Conservation (phyloP, 805 yeast species). For the Teunomyces kruisii region DNA sequence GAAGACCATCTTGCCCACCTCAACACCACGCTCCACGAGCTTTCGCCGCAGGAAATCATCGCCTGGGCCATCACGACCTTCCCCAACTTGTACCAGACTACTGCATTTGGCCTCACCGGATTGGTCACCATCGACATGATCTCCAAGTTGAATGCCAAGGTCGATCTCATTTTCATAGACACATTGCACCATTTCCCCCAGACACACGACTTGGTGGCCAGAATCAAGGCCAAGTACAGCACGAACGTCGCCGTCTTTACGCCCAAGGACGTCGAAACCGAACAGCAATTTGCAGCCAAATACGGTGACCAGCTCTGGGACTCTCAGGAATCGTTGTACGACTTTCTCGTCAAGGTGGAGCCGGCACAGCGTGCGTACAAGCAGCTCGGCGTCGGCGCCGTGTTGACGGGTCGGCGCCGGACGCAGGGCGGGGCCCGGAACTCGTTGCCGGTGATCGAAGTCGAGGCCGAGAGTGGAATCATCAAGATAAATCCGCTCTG, state of each 20-base stretch:
- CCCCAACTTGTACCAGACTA: constrained; percentile 82
- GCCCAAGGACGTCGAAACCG: constrained; percentile 59
- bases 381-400: constrained; percentile 73
- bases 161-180: constrained; percentile 83
- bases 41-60: constrained; percentile 70
- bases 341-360: constrained; percentile 86
- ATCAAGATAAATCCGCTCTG: constrained; percentile 88
- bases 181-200: constrained; percentile 95
- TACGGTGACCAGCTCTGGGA: constrained; percentile 87
- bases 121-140: constrained; percentile 84
- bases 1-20: constrained; percentile 61
- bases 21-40: constrained; percentile 56
- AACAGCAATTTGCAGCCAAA: constrained; percentile 58
- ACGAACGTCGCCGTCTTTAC: constrained; percentile 62
- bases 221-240: constrained; percentile 53
- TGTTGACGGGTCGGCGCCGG: constrained; percentile 86
- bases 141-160: constrained; percentile 45
- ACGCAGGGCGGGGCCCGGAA: constrained; percentile 88
- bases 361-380: constrained; percentile 85
- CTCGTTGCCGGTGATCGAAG: constrained; percentile 68
- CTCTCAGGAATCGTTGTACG: constrained; percentile 75
- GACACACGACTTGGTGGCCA: constrained; percentile 70
- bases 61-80: constrained; percentile 83
- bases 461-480: constrained; percentile 66
- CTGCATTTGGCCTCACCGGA: constrained; percentile 95